Evolutionary conservation across 345 rosid genomes (phyloP), one percentile per base, ranked within the genome.

Genomic region (Euphorbia peplus): DNA sequence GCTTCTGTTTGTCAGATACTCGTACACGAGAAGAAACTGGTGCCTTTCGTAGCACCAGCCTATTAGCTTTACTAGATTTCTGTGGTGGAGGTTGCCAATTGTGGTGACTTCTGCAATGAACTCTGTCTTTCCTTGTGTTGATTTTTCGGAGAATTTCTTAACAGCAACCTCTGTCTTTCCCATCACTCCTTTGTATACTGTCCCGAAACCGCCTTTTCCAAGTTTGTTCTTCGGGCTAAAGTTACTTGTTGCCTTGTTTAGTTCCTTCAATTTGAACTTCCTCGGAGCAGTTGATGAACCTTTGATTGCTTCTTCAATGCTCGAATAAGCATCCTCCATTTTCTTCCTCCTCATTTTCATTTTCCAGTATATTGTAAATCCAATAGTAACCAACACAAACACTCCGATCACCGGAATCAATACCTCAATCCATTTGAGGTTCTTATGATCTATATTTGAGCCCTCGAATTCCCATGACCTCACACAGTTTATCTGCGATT

Each of bases 71-170:
- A 92, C 98, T 0, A 90, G 82, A 64, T 92, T 88, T 59, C 75
- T 62, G 67, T 92, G 96, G 28, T 83, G 81, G 16, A 92, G 83
- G 52, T 78, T 83, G 69, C 98, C 87, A 0, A 91, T 88, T 16
- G 92, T 91, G 15, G 87, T 88, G 51, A 91, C 90, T 80, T 88
- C 90, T 1, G 92, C 85, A 30, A 88, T 73, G 83, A 92, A 92
- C 64, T 85, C 95, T 71, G 83, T 90, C 80, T 88, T 89, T 15
- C 93, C 96, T 68, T 88, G 96, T 16, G 77, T 78, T 10, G 90
- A 85, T 63, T 81, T 77, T 79, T 88, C 73, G 0, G 90, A 88
- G 14, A 90, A 79, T 46, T 82, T 84, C 66, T 88, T 90, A 52
- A 92, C 92, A 15, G 96, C 98, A 19, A 92, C 79, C 37, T 82